A percentile compares a stretch with the other conserved stretches of the same genome.
phyloP scores from a whole-genome alignment of 2,329 filamentous ascomycete genomes.

The Fusarium albidum region DNA sequence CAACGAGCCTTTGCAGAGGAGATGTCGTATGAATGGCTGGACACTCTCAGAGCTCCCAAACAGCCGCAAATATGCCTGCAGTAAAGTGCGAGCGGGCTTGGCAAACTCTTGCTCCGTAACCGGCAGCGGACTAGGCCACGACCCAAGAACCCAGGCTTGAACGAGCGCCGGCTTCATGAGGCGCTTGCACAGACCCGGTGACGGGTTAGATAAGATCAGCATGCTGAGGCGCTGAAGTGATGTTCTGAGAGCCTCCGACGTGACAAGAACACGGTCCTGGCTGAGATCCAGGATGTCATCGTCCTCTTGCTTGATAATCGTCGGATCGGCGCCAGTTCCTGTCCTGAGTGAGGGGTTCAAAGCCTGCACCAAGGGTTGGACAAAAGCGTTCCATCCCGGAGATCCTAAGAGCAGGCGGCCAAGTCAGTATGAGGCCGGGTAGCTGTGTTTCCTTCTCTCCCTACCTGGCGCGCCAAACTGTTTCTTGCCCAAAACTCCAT shows the following conservation, averaged over 20 bases:
- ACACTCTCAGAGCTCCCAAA: conserved; percentile 61
- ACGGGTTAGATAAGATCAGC: conserved; percentile 70
- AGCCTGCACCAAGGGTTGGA: conserved; percentile 61
- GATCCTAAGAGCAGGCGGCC: conserved; percentile 47
- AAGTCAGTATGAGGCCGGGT: neutral
- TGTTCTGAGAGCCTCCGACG: conserved; percentile 54
- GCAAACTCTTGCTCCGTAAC: conserved; percentile 50
- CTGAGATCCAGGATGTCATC: conserved; percentile 57
- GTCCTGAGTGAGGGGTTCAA: conserved; percentile 55
- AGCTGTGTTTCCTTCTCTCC: neutral
- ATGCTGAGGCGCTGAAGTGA: conserved; percentile 64
- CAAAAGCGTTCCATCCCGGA: conserved; percentile 70
- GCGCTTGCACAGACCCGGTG: conserved; percentile 70
- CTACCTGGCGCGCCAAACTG: conserved; percentile 69
- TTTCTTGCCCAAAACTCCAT: conserved; percentile 71
- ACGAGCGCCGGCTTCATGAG: conserved; percentile 66
- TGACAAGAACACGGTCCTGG: conserved; percentile 54
- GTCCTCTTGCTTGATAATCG: conserved; percentile 37
- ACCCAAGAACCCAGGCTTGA: conserved; percentile 70
- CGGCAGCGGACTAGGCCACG: conserved; percentile 52
- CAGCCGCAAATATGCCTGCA: conserved; percentile 66
- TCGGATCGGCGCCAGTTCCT: neutral
- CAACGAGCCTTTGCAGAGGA: conserved; percentile 63
- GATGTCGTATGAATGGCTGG: conserved; percentile 57
- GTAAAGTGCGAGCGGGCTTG: conserved; percentile 56